Evolutionary conservation across 1,284 basidiomycete species (phyloP).

Genomic region (Trametes versicolor): DNA sequence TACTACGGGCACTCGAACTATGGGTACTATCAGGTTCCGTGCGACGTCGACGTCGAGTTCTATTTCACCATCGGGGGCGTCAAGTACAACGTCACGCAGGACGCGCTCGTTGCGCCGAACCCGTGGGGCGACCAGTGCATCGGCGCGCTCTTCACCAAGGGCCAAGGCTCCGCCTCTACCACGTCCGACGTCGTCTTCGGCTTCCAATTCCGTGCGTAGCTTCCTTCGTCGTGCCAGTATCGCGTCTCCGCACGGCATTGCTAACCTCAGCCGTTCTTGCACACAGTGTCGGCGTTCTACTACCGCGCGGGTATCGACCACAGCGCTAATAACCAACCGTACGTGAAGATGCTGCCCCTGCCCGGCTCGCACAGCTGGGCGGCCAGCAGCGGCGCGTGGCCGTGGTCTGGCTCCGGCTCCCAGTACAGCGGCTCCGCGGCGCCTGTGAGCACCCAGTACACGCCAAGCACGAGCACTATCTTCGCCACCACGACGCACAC

Average conservation of each 20-base stretch:
- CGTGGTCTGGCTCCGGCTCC: slow-evolving; percentile 10
- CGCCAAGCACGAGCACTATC: slow-evolving; percentile 21
- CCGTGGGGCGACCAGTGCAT: slow-evolving; percentile 35
- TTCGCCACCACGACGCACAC: slow-evolving; percentile 17
- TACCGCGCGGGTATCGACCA: slow-evolving; percentile 26
- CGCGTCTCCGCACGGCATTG: background rate
- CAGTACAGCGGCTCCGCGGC: slow-evolving; percentile 7
- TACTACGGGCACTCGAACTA: slow-evolving; percentile 26
- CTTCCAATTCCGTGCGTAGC: slow-evolving; percentile 31
- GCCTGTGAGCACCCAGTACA: background rate
- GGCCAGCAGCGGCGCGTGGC: slow-evolving; percentile 7
- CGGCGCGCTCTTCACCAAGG: slow-evolving; percentile 29
- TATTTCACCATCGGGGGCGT: slow-evolving; percentile 25
- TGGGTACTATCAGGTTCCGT: slow-evolving; percentile 31
- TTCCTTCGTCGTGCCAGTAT: background rate
- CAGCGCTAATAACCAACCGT: slow-evolving; percentile 24
- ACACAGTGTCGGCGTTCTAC: slow-evolving; percentile 33
- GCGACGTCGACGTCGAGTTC: slow-evolving; percentile 26
- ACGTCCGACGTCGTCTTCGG: slow-evolving; percentile 29
- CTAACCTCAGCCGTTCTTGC: background rate
- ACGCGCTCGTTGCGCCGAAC: slow-evolving; percentile 30
- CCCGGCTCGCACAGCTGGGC: slow-evolving; percentile 11
- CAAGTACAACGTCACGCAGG: slow-evolving; percentile 24
- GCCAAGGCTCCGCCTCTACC: slow-evolving; percentile 21
- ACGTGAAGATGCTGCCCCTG: slow-evolving; percentile 31